Evolutionary conservation across 345 rosid genomes (phyloP).

Genomic region (Ailanthus altissimus): DNA sequence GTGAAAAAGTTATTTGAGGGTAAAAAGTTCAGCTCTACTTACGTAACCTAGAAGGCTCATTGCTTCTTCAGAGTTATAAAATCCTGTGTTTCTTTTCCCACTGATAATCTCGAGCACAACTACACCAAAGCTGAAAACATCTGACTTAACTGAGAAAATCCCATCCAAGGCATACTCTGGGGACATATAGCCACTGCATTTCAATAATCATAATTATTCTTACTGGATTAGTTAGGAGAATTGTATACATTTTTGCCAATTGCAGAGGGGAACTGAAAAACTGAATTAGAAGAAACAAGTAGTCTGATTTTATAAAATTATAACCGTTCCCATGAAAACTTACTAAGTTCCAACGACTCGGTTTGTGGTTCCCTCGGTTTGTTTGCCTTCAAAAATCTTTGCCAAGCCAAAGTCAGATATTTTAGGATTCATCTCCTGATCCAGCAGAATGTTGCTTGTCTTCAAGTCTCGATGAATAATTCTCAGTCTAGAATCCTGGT

Average conservation of each 20-base stretch:
- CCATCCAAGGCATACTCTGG: constrained; percentile 29
- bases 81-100: constrained; percentile 27
- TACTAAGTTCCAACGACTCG: constrained; percentile 75
- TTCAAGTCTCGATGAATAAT: constrained; percentile 75
- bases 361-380: constrained; percentile 51
- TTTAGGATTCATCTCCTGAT: constrained; percentile 70
- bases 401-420: constrained; percentile 78
- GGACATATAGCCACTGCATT: constrained; percentile 32
- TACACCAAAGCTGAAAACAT: constrained; percentile 34
- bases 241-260: too few relatives aligned
- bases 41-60: constrained; percentile 25
- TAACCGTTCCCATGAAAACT: too few relatives aligned
- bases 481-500: constrained; percentile 69
- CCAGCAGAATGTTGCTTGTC: constrained; percentile 59
- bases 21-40: constrained; percentile 1
- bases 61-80: constrained; percentile 3
- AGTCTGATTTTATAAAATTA: too few relatives aligned
- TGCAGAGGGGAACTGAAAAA: too few relatives aligned
- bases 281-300: too few relatives aligned
- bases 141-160: constrained; percentile 24
- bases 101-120: constrained; percentile 35
- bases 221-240: too few relatives aligned
- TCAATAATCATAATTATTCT: not conserved
- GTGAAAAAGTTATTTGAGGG: not conserved
- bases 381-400: constrained; percentile 56